Evolutionary conservation across 2,329 filamentous ascomycete species (phyloP), one percentile per base, ranked within the genome.

Genomic region (Pseudogymnoascus sp.): DNA sequence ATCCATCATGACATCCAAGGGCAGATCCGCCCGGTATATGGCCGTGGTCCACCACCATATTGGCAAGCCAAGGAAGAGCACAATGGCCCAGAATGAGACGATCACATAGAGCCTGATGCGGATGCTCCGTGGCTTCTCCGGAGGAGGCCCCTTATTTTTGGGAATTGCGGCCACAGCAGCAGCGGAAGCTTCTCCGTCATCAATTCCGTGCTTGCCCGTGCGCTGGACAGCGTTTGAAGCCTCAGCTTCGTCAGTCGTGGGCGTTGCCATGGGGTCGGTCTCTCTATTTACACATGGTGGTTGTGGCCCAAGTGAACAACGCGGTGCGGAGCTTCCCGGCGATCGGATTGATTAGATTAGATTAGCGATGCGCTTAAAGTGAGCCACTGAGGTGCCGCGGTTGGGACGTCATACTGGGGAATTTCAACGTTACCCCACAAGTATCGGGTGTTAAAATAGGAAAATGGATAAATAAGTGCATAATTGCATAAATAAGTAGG

Each of bases 1-100:
- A 65, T 89, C 83, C 68, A 89, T 83, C 94, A 99, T 99, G 62
- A 87, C 83, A 71, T 89, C 83, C 68, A 97, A 75, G 4, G 94
- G 94, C 68, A 99, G 78, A 49, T 86, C 82, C 11, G 93, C 92
- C 62, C 94, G 85, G 74, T 96, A 92, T 62, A 97, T 96, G 0
- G 90, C 89, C 3, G 94, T 99, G 0, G 94, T 97, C 74, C 86
- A 87, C 86, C 91, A 95, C 94, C 94, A 99, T 83, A 96, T 88
- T 63, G 94, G 94, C 67, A 99, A 74, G 2, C 94, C 94, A 5
- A 99, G 77, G 31, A 88, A 82, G 6, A 96, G 73, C 6, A 96
- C 90, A 38, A 97, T 85, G 4, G 86, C 78, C 94, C 94, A 99
- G 75, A 97, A 97, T 7, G 93, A 93, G 65, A 90, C 74, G 65